Evolutionary conservation across 306 rosid genomes (phyloP).

Genomic region (Prunus dulcis): DNA sequence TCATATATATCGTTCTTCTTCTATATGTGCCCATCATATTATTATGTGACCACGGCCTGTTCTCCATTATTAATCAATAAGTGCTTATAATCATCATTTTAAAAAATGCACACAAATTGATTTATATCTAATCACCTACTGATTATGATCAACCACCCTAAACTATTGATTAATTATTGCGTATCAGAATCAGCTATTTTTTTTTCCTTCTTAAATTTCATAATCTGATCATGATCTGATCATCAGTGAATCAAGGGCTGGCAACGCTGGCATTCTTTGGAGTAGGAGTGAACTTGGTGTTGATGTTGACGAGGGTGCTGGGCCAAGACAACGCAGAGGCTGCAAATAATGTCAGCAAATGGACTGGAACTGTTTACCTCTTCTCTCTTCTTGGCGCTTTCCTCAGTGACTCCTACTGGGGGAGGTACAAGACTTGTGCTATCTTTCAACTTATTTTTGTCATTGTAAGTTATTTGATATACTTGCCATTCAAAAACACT

Average conservation of each 20-base stretch:
- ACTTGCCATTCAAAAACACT: background rate
- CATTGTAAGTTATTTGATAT: constrained; percentile 39
- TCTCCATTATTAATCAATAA: too few relatives aligned
- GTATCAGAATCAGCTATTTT: background rate
- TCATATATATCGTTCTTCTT: too few relatives aligned
- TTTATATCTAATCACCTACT: too few relatives aligned
- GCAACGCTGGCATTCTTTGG: constrained; percentile 87
- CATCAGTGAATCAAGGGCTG: constrained; percentile 74
- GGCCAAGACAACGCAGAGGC: constrained; percentile 80
- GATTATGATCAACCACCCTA: background rate
- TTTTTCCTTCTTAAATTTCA: background rate
- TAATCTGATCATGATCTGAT: too few relatives aligned
- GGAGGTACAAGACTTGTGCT: constrained; percentile 70
- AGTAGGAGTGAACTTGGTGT: constrained; percentile 71
- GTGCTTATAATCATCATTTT: too few relatives aligned
- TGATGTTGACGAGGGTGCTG: constrained; percentile 63
- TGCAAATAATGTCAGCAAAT: constrained; percentile 75
- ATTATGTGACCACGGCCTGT: too few relatives aligned
- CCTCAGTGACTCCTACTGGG: constrained; percentile 81
- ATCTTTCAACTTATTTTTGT: constrained; percentile 65
- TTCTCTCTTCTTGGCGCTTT: constrained; percentile 85
- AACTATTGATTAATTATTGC: background rate
- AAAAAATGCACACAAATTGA: too few relatives aligned
- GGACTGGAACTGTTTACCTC: constrained; percentile 78
- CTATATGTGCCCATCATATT: too few relatives aligned